Percentiles rank a stretch among this genome's conserved stretches.
These are phyloP conservation scores for Megacollybia marginata DNA, from an alignment of 768 basidiomycete genomes.

Conservation along the genomic window DNA sequence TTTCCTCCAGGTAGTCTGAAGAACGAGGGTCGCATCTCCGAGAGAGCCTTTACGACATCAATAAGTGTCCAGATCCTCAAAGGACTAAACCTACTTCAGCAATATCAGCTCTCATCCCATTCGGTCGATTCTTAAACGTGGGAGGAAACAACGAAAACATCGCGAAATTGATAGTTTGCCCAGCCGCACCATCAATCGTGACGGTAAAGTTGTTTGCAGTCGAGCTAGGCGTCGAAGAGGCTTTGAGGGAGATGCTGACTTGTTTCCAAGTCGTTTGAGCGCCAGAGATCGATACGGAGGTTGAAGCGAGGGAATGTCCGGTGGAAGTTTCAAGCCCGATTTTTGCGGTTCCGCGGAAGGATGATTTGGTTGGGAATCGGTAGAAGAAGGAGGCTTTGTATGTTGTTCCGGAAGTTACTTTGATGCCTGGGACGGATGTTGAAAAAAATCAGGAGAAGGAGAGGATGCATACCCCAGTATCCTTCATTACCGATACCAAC, in stretches of 20 bases:
- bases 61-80: conserved; percentile 14
- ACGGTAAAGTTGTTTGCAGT: conserved; percentile 45
- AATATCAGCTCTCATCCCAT: conserved; percentile 55
- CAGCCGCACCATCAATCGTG: conserved; percentile 35
- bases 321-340: conserved; percentile 31
- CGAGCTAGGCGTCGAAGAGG: conserved; percentile 29
- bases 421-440: conserved; percentile 30
- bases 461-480: conserved; percentile 22
- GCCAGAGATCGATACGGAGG: conserved; percentile 20
- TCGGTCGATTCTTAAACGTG: conserved; percentile 47
- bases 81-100: conserved; percentile 29
- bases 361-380: conserved; percentile 14
- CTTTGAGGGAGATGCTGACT: conserved; percentile 32
- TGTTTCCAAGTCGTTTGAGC: conserved; percentile 36
- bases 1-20: conserved; percentile 38
- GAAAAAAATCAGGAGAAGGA: too few species aligned
- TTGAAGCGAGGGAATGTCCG: conserved; percentile 31
- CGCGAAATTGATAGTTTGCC: conserved; percentile 41
- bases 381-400: conserved; percentile 50
- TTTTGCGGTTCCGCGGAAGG: conserved; percentile 25
- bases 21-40: conserved; percentile 35
- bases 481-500: conserved; percentile 46
- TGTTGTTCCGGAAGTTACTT: conserved; percentile 43
- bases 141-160: conserved; percentile 60
- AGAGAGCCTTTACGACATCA: conserved; percentile 12